Percentiles rank a stretch among this genome's conserved stretches.
These are phyloP conservation scores for Micromonas commoda DNA, from an alignment of 139 green algal genomes.

Conservation along the genomic window DNA sequence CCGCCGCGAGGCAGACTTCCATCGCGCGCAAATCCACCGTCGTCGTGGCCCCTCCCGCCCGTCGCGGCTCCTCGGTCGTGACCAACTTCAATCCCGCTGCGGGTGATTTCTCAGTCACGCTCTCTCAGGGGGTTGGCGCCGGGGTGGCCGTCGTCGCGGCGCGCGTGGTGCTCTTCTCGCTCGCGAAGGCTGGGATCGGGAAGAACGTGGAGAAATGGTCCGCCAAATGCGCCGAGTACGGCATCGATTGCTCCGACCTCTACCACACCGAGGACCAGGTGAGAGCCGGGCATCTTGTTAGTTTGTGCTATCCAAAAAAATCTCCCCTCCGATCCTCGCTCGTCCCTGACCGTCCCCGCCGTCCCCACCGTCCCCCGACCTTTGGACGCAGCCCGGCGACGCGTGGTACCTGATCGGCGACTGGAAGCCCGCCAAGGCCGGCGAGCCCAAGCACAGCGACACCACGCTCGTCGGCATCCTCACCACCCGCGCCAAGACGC, in stretches of 20 bases:
- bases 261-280: neutral
- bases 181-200: neutral
- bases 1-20: no score
- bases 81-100: neutral
- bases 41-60: no score
- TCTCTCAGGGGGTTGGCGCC: neutral
- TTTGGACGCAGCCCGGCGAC: neutral
- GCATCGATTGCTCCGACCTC: neutral
- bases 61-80: no score
- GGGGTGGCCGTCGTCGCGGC: neutral
- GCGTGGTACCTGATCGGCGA: slow-evolving; percentile 2
- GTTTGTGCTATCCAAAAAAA: no score
- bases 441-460: neutral
- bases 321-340: no score
- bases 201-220: neutral
- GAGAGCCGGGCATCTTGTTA: no score
- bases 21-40: no score
- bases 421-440: slow-evolving; percentile 8
- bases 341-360: no score
- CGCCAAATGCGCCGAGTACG: neutral
- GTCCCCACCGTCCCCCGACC: no score
- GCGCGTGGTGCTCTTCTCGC: neutral
- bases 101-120: neutral
- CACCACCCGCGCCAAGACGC: neutral
- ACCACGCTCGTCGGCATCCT: neutral